Conservation (phyloP, 2,329 filamentous ascomycete species). For the Colletotrichum aenigma region DNA sequence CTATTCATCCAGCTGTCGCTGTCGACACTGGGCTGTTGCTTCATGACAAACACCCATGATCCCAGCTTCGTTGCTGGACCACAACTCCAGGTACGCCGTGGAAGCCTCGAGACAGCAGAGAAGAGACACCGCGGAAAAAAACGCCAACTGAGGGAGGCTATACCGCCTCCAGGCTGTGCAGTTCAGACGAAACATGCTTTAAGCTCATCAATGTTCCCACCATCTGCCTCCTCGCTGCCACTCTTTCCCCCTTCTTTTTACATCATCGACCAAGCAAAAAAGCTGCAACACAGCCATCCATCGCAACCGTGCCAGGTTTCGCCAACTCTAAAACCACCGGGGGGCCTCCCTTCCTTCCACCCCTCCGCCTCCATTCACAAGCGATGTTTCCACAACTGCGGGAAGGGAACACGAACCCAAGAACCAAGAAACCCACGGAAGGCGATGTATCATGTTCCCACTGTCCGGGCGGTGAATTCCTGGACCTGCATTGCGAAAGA, state of each 20-base stretch:
- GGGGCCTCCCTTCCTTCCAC: neutral
- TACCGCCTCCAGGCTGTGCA: neutral
- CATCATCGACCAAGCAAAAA: neutral
- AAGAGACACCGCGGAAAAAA: neutral
- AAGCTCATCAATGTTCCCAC: neutral
- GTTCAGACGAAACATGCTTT: constrained; percentile 8
- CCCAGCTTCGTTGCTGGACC: neutral
- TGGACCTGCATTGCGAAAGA: neutral
- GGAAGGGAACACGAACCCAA: neutral
- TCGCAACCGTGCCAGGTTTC: neutral
- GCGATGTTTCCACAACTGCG: neutral
- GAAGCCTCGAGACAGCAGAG: neutral
- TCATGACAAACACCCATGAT: neutral
- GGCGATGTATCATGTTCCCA: neutral
- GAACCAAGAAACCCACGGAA: neutral
- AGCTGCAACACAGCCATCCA: neutral
- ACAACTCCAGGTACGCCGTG: neutral
- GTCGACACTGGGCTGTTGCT: neutral
- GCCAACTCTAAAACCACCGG: neutral
- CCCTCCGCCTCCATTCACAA: neutral
- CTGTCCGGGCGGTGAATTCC: neutral
- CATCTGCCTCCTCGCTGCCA: neutral
- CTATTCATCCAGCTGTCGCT: neutral
- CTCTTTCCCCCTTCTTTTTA: neutral
- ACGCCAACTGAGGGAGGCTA: neutral